phyloP scores from a whole-genome alignment of 1,139 yeast species.

The Yamadazyma oceani region DNA sequence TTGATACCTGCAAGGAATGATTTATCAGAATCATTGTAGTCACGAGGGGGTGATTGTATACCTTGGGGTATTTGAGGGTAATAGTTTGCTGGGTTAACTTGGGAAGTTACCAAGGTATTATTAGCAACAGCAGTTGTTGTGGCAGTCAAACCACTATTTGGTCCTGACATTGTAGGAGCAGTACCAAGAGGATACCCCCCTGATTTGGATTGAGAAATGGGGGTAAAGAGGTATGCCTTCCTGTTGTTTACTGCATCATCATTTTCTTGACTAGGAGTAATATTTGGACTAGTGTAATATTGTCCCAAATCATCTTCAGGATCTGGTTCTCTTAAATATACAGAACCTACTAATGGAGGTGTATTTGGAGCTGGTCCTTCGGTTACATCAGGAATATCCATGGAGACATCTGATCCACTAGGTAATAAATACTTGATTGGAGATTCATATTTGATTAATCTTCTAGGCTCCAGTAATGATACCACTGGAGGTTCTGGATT shows the following conservation, averaged over 20 bases:
- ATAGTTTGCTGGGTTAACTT: slow-evolving; percentile 7
- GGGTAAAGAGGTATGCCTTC: slow-evolving; percentile 45
- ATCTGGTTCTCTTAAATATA: slow-evolving; percentile 72
- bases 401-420: slow-evolving; percentile 65
- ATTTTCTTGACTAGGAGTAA: slow-evolving; percentile 57
- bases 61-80: slow-evolving; percentile 7
- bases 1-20: slow-evolving; percentile 19
- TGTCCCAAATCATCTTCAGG: slow-evolving; percentile 80
- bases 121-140: slow-evolving; percentile 7
- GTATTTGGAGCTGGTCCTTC: slow-evolving; percentile 73
- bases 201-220: slow-evolving; percentile 46
- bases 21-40: slow-evolving; percentile 12
- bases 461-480: slow-evolving; percentile 54
- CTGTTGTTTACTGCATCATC: slow-evolving; percentile 48
- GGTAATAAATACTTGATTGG: slow-evolving; percentile 81
- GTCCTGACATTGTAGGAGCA: slow-evolving; percentile 4
- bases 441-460: slow-evolving; percentile 72
- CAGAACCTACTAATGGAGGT: slow-evolving; percentile 92
- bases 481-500: slow-evolving; percentile 77
- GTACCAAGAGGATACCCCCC: slow-evolving; percentile 9
- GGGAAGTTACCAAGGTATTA: slow-evolving; percentile 9
- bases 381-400: slow-evolving; percentile 80
- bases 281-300: slow-evolving; percentile 53
- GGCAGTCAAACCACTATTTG: slow-evolving; percentile 8
- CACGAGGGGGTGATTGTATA: slow-evolving; percentile 12